Conservation (phyloP, 83 land plant genomes). For the Picea abies region DNA sequence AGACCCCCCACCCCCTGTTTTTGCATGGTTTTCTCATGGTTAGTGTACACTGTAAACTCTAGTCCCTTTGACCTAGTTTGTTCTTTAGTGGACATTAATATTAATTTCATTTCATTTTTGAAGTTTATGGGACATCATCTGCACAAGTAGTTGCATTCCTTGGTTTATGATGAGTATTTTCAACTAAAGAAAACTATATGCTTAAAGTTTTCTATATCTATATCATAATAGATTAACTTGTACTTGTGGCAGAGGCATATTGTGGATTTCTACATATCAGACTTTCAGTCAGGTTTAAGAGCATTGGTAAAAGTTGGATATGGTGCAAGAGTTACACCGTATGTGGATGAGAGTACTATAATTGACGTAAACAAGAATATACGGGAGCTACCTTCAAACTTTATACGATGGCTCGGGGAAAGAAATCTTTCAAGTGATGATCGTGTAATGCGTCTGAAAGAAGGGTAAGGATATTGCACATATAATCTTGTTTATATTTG, state of each 20-base stretch:
- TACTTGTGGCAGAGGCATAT: conserved; percentile 72
- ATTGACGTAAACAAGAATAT: conserved; percentile 62
- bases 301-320: conserved; percentile 95
- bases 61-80: no score
- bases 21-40: no score
- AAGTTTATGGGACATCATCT: no score
- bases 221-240: neutral
- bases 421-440: conserved; percentile 87
- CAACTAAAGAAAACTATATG: neutral
- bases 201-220: neutral
- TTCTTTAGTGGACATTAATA: no score
- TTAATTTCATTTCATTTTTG: no score
- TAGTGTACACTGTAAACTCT: no score
- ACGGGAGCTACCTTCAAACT: conserved; percentile 74
- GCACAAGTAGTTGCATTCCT: neutral
- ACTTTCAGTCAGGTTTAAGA: conserved; percentile 91
- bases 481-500: neutral
- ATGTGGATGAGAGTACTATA: conserved; percentile 75
- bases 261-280: conserved; percentile 96
- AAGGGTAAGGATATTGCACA: conserved; percentile 68
- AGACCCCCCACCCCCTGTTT: no score
- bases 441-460: conserved; percentile 84
- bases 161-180: neutral
- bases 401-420: conserved; percentile 79
- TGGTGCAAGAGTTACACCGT: conserved; percentile 85